Evolutionary conservation across 1,284 basidiomycete genomes (phyloP).

Genomic region (Cryptococcus sp.): DNA sequence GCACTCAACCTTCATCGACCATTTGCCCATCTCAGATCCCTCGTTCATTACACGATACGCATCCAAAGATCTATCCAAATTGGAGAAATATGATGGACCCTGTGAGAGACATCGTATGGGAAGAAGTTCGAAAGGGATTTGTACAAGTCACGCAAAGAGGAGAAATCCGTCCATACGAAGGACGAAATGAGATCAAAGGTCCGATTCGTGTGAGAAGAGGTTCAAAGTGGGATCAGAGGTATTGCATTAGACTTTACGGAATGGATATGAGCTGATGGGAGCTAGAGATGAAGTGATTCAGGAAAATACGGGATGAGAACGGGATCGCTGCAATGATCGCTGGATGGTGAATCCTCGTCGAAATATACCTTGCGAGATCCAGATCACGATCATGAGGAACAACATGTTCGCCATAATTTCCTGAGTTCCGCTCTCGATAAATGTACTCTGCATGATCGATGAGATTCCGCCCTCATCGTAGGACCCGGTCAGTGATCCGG

Average conservation of each 20-base stretch:
- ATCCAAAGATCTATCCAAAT: slow-evolving; percentile 14
- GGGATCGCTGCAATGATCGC: no score
- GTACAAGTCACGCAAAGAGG: slow-evolving; percentile 24
- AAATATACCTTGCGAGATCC: no score
- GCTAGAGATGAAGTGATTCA: no score
- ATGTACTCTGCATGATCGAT: no score
- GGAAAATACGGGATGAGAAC: no score
- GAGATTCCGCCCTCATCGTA: no score
- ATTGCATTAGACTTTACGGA: not conserved
- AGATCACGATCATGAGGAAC: no score
- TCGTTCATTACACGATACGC: slow-evolving; percentile 12
- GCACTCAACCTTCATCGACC: slow-evolving; percentile 10
- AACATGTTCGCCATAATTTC: no score
- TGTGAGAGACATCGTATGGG: slow-evolving; percentile 25
- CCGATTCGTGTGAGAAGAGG: slow-evolving; percentile 28
- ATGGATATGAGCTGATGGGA: no score
- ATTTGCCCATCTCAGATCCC: slow-evolving; percentile 32
- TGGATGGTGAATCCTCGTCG: no score
- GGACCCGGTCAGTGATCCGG: no score
- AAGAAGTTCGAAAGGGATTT: slow-evolving; percentile 11
- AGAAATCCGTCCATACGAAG: slow-evolving; percentile 10
- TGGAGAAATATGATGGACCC: slow-evolving; percentile 27
- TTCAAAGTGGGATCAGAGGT: slow-evolving; percentile 8
- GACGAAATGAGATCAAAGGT: slow-evolving; percentile 17
- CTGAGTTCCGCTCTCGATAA: no score